Conservation (phyloP, 2,329 filamentous ascomycete species). For the Epichloe elymi region DNA sequence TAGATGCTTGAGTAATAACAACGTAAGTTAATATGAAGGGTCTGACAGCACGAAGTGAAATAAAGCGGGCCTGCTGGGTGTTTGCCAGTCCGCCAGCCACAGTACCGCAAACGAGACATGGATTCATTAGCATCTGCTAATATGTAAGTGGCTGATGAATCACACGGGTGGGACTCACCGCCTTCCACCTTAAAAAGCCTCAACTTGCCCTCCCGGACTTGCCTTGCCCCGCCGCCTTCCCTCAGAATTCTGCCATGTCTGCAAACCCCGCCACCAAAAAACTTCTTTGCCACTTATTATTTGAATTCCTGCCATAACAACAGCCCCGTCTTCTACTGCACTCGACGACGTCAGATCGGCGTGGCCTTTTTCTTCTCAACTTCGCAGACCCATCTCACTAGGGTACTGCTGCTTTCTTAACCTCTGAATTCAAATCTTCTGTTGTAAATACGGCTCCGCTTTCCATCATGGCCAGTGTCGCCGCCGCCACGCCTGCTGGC, state of each 20-base stretch:
- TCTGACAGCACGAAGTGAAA: too few relatives aligned
- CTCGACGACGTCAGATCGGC: neutral
- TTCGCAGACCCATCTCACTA: neutral
- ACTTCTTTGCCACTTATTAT: conserved; percentile 13
- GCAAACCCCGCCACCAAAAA: conserved; percentile 14
- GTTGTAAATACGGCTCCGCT: neutral
- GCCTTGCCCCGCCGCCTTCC: neutral
- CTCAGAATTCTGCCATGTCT: conserved; percentile 1
- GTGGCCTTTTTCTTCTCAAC: neutral
- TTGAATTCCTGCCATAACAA: conserved; percentile 8
- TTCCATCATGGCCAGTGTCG: conserved; percentile 32
- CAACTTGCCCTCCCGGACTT: neutral
- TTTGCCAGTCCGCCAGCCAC: too few relatives aligned
- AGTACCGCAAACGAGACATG: too few relatives aligned
- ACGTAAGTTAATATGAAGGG: too few relatives aligned
- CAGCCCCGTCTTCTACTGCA: neutral
- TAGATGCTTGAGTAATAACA: too few relatives aligned
- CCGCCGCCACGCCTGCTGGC: conserved; percentile 17
- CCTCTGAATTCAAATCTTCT: neutral
- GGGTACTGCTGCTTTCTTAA: neutral
- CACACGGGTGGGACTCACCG: neutral
- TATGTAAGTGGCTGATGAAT: too few relatives aligned
- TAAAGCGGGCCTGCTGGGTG: too few relatives aligned
- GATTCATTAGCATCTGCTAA: too few relatives aligned
- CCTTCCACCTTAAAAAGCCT: neutral